Evolutionary conservation across 352 stramenopile species (phyloP), one percentile per base, ranked within the genome.

Genomic region (Lagenidium sp.): DNA sequence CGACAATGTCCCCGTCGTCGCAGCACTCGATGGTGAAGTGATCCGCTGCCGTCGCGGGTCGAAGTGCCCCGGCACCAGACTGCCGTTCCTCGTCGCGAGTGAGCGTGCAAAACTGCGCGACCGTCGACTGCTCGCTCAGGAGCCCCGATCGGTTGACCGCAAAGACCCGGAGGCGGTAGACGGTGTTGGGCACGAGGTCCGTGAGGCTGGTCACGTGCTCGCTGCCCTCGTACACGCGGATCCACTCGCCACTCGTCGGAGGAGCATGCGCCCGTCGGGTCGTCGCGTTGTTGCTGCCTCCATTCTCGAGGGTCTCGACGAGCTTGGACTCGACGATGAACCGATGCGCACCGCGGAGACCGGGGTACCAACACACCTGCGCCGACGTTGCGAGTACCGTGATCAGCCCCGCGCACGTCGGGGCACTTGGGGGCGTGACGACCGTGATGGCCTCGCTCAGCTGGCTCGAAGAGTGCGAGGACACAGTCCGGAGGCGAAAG

Each of bases 161-260:
- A 12, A 86, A 79, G 6, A 95, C 76, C 6, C 82, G 71, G 16
- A 95, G 55, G 4, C 82, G 82, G 57, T 96, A 96, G 1, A 95
- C 74, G 8, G 68, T 82, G 47, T 84, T 85, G 6, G 81, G 63
- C 23, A 77, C 36, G 21, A 97, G 54, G 4, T 88, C 82, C 4
- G 45, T 49, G 7, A 95, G 46, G 11, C 57, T 75, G 1, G 76
- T 65, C 11, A 88, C 46, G 7, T 60, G 65, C 11, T 96, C 80
- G 35, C 58, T 68, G 21, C 83, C 85, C 45, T 96, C 83, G 44
- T 93, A 95, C 24, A 79, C 72, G 4, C 63, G 65, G 13, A 65
- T 48, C 85, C 86, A 96, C 16, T 77, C 64, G 19, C 53, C 60
- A 10, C 22, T 41, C n/a, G 47, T 47, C 4, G 25, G 50, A 11